Percentiles rank a stretch among this genome's conserved stretches.
phyloP scores from a whole-genome alignment of 768 basidiomycete species.

The Rhizopogon vinicolor region DNA sequence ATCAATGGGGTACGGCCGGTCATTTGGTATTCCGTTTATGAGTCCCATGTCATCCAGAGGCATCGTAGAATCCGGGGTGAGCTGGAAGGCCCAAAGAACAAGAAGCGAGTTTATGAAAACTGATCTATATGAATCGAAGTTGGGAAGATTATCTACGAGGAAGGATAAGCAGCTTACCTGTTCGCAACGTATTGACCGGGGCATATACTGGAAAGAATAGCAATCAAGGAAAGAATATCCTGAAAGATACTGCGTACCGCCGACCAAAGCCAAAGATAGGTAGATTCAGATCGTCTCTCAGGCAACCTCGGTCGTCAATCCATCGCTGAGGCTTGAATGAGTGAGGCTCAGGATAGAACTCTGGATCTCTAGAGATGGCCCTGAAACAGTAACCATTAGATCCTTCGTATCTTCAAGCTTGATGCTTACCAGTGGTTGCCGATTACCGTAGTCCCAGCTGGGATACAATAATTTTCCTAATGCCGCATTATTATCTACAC shows the following conservation, averaged over 20 bases:
- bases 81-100: slow-evolving; percentile 53
- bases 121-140: slow-evolving; percentile 13
- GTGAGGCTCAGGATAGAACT: no score
- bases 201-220: slow-evolving; percentile 37
- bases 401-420: no score
- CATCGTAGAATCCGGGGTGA: slow-evolving; percentile 57
- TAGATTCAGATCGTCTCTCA: slow-evolving; percentile 40
- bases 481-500: no score
- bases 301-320: slow-evolving; percentile 3
- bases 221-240: neutral
- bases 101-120: slow-evolving; percentile 56
- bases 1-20: no score
- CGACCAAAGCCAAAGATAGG: slow-evolving; percentile 49
- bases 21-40: slow-evolving; percentile 44
- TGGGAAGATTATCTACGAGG: neutral
- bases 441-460: neutral
- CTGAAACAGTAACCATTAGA: slow-evolving; percentile 4
- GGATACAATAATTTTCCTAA: neutral
- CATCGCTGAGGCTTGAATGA: slow-evolving; percentile 25
- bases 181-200: slow-evolving; percentile 50
- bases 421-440: no score
- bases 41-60: slow-evolving; percentile 37
- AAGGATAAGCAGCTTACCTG: slow-evolving; percentile 13
- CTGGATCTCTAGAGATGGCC: slow-evolving; percentile 20
- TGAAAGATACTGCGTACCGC: slow-evolving; percentile 7